Percentiles rank a stretch among this genome's conserved stretches.
These are phyloP conservation scores for Boletus pseudo-olivaceus DNA, from an alignment of 768 basidiomycete species.

Conservation along the genomic window DNA sequence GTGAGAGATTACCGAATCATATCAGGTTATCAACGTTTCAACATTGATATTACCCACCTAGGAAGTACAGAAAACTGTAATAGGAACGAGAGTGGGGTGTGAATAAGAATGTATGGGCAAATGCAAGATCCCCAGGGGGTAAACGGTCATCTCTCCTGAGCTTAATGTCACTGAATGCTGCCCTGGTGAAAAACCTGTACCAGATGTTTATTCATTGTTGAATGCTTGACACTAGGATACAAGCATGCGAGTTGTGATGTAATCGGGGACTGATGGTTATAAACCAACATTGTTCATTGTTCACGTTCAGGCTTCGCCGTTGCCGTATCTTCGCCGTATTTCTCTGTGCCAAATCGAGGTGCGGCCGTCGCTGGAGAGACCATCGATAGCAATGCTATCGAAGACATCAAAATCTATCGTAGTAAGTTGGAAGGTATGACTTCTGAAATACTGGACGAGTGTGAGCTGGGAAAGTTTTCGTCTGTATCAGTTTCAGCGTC, in stretches of 20 bases:
- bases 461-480: background rate
- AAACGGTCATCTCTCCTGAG: background rate
- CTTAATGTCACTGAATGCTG: too few relatives aligned
- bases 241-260: background rate
- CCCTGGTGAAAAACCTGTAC: background rate
- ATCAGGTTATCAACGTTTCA: too few relatives aligned
- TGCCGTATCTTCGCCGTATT: background rate
- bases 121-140: background rate
- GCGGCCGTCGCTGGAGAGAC: background rate
- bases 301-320: background rate
- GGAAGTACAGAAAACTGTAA: background rate
- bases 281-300: background rate
- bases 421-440: slow-evolving; percentile 4
- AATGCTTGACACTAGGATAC: background rate
- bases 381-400: background rate
- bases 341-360: background rate
- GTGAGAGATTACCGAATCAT: too few relatives aligned
- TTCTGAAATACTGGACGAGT: background rate
- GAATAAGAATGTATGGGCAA: background rate
- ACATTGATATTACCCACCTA: background rate
- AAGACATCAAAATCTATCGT: slow-evolving; percentile 8
- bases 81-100: background rate
- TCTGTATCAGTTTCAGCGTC: background rate
- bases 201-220: background rate
- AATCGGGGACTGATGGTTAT: background rate